Conservation (phyloP, 2,329 filamentous ascomycete species). For the Verticillium albo-atrum region DNA sequence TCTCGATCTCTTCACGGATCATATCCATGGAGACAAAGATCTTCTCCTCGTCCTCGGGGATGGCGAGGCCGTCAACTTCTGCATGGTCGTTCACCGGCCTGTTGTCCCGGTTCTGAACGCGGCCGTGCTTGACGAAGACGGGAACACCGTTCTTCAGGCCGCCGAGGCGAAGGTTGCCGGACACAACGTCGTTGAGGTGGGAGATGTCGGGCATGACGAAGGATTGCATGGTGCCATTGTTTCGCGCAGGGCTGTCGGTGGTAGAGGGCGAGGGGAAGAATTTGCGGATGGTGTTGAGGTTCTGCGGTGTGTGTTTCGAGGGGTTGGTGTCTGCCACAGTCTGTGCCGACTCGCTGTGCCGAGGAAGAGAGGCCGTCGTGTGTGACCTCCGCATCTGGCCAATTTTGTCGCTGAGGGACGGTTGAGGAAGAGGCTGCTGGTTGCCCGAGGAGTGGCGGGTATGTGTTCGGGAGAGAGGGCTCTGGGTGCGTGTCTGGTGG, state of each 20-base stretch:
- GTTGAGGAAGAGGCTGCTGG: background rate
- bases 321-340: background rate
- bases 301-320: slow-evolving; percentile 8
- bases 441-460: slow-evolving; percentile 20
- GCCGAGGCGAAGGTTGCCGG: slow-evolving; percentile 47
- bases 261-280: slow-evolving; percentile 25
- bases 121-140: slow-evolving; percentile 51
- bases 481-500: slow-evolving; percentile 25
- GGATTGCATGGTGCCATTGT: slow-evolving; percentile 41
- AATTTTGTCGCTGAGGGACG: slow-evolving; percentile 6
- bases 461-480: slow-evolving; percentile 32
- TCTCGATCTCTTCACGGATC: slow-evolving; percentile 53
- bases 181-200: slow-evolving; percentile 53
- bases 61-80: slow-evolving; percentile 43
- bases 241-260: slow-evolving; percentile 25
- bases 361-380: slow-evolving; percentile 14
- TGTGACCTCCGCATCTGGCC: slow-evolving; percentile 28
- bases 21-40: slow-evolving; percentile 60
- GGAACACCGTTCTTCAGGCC: slow-evolving; percentile 49
- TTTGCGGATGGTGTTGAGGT: slow-evolving; percentile 12
- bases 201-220: slow-evolving; percentile 52
- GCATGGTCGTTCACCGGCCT: slow-evolving; percentile 35
- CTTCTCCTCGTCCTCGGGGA: slow-evolving; percentile 50
- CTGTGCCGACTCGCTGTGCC: background rate
- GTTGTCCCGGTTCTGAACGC: slow-evolving; percentile 38